A percentile compares a stretch with the other conserved stretches of the same genome.
These are phyloP conservation scores for Anisogramma anomala DNA, from an alignment of 2,329 filamentous ascomycete genomes.

Conservation along the genomic window DNA sequence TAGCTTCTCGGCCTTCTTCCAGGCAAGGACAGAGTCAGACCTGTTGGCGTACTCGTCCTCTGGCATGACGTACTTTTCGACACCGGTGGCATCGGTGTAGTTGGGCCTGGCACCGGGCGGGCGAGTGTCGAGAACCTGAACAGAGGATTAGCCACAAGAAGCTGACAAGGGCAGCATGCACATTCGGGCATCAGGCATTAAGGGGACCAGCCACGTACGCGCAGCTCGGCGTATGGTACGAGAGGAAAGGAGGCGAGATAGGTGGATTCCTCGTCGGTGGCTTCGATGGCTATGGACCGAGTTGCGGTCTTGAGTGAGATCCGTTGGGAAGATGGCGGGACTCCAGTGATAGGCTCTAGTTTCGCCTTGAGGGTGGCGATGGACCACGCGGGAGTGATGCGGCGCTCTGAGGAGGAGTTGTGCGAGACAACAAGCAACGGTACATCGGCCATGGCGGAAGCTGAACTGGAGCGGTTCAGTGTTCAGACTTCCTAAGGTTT, in stretches of 20 bases:
- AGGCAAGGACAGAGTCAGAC: constrained; percentile 78
- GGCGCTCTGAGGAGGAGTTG: constrained; percentile 72
- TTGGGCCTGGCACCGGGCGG: constrained; percentile 66
- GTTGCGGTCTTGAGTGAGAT: constrained; percentile 57
- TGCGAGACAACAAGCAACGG: constrained; percentile 65
- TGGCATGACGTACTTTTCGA: constrained; percentile 88
- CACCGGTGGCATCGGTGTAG: constrained; percentile 66
- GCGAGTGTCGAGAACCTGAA: constrained; percentile 67
- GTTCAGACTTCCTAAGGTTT: no score
- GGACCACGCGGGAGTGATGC: constrained; percentile 85
- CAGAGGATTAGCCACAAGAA: constrained; percentile 16
- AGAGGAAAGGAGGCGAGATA: constrained; percentile 55
- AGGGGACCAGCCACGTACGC: constrained; percentile 47
- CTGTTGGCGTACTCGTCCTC: constrained; percentile 74
- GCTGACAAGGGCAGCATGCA: background rate
- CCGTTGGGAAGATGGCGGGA: constrained; percentile 68
- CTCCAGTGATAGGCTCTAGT: constrained; percentile 84
- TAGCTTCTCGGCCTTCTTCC: constrained; percentile 93
- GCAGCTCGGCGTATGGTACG: constrained; percentile 64
- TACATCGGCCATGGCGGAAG: constrained; percentile 56
- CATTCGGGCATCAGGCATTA: background rate
- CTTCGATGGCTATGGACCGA: constrained; percentile 53
- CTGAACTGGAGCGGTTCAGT: no score
- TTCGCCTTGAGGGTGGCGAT: constrained; percentile 74
- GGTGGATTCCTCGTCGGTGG: constrained; percentile 60